A percentile compares a stretch with the other conserved stretches of the same genome.
These are phyloP conservation scores for Amoeboaphelidium occidentale DNA, from an alignment of 371 early-diverging fungal genomes.

Conservation along the genomic window DNA sequence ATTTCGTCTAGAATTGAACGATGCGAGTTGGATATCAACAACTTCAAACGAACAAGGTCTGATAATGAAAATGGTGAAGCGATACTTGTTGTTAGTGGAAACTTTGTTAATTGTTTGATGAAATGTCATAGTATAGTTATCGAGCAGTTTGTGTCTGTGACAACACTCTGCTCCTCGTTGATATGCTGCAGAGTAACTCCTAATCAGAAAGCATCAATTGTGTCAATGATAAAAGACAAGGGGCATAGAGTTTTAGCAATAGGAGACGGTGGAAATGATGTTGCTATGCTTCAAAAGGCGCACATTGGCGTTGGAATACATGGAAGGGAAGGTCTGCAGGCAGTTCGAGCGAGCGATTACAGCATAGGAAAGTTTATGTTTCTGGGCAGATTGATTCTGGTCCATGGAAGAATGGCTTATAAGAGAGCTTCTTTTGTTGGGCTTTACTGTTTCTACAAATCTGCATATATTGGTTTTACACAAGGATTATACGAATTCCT, in stretches of 20 bases:
- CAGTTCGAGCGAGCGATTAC: slow-evolving; percentile 17
- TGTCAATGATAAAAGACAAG: slow-evolving; percentile 18
- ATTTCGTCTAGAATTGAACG: not conserved
- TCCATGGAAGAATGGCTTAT: slow-evolving; percentile 3
- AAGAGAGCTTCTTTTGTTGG: slow-evolving; percentile 1
- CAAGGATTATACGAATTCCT: not conserved
- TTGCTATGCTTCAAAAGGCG: slow-evolving; percentile 68
- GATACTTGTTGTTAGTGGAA: not conserved
- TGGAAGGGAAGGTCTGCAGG: slow-evolving; percentile 20
- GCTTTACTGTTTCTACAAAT: slow-evolving; percentile 2
- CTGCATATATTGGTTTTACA: not conserved
- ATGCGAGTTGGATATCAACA: not conserved
- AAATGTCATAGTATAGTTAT: not conserved
- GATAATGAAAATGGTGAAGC: not conserved
- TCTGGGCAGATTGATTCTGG: slow-evolving; percentile 3
- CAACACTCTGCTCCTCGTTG: slow-evolving; percentile 6
- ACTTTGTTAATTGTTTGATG: not conserved
- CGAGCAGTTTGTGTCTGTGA: not conserved
- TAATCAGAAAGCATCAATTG: slow-evolving; percentile 30
- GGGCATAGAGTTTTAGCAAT: slow-evolving; percentile 32
- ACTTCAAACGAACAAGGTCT: not conserved
- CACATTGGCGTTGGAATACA: slow-evolving; percentile 20
- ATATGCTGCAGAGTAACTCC: slow-evolving; percentile 32
- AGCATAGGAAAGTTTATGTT: slow-evolving; percentile 11
- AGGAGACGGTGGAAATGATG: slow-evolving; percentile 95